These are phyloP conservation scores for Inonotus obliquus DNA, from an alignment of 1,284 basidiomycete species.

Conservation along the genomic window DNA sequence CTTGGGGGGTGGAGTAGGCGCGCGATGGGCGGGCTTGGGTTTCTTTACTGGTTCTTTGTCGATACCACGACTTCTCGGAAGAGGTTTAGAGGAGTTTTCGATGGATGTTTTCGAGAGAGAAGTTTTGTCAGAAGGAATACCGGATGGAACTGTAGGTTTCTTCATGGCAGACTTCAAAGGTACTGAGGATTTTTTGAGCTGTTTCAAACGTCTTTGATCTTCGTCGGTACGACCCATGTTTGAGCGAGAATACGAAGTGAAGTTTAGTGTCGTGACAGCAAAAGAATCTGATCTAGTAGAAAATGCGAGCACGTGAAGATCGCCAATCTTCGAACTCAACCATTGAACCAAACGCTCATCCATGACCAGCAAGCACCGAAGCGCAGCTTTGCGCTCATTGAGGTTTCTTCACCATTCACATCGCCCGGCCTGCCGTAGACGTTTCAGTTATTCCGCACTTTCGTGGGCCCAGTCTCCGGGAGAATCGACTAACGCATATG, in stretches of 20 bases:
- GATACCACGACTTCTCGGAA: not conserved
- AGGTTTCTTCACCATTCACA: not conserved
- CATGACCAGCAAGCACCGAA: not conserved
- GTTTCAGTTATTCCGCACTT: no score
- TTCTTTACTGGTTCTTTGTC: not conserved
- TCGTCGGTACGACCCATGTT: not conserved
- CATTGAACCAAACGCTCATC: no score
- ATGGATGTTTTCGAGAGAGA: not conserved
- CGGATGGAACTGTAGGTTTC: not conserved
- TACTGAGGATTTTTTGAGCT: not conserved
- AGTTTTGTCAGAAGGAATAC: not conserved
- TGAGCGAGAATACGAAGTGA: not conserved
- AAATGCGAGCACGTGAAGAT: not conserved
- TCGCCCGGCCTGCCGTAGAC: not conserved
- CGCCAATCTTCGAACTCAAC: no score
- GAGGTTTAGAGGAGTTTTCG: not conserved
- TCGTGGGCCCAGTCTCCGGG: not conserved
- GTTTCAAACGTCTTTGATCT: constrained; percentile 2
- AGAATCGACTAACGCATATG: constrained; percentile 10
- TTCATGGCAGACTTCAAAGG: constrained; percentile 17
- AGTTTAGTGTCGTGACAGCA: no score
- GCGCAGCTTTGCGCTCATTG: not conserved
- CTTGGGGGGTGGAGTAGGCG: not conserved
- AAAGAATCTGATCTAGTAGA: no score
- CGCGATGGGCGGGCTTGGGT: not conserved